Evolutionary conservation across 371 early-diverging fungal species (phyloP).

Genomic region (Capniomyces stellatus): DNA sequence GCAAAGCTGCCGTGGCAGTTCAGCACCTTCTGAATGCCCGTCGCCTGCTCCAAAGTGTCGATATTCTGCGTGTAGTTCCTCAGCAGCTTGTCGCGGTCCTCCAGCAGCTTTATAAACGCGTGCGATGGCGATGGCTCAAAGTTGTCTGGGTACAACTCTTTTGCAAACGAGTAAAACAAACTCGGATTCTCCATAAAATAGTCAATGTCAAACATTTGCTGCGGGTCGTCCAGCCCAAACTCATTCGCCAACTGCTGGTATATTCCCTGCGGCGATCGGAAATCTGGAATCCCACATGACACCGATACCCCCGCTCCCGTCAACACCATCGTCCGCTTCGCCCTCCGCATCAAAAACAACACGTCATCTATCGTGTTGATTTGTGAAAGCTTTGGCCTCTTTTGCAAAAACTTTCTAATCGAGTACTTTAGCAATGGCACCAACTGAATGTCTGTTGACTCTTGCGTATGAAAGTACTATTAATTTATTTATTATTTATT

Average conservation of each 20-base stretch:
- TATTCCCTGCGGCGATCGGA: conserved; percentile 91
- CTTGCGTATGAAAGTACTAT: no score
- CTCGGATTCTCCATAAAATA: conserved; percentile 69
- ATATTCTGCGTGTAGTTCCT: conserved; percentile 98
- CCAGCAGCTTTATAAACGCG: conserved; percentile 72
- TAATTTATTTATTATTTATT: no score
- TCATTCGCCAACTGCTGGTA: conserved; percentile 60
- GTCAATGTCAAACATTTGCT: conserved; percentile 82
- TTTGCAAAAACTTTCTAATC: conserved; percentile 33
- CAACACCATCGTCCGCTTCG: conserved; percentile 69
- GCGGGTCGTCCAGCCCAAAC: conserved; percentile 58
- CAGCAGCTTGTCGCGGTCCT: conserved; percentile 60
- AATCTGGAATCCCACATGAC: conserved; percentile 96
- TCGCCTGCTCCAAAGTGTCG: conserved; percentile 85
- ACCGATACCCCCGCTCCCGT: conserved; percentile 91
- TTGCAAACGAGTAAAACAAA: conserved; percentile 85
- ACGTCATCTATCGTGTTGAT: conserved; percentile 58
- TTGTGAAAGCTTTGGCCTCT: conserved; percentile 21
- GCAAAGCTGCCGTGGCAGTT: conserved; percentile 91
- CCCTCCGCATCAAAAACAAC: conserved; percentile 36
- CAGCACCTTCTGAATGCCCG: conserved; percentile 66
- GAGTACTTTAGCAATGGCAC: conserved; percentile 30
- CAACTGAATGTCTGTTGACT: no score
- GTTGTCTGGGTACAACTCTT: conserved; percentile 71
- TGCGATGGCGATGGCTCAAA: conserved; percentile 86